Base-by-base conservation (phyloP, 1,139 yeast species). In the Trichomonascaceae sp. region DNA sequence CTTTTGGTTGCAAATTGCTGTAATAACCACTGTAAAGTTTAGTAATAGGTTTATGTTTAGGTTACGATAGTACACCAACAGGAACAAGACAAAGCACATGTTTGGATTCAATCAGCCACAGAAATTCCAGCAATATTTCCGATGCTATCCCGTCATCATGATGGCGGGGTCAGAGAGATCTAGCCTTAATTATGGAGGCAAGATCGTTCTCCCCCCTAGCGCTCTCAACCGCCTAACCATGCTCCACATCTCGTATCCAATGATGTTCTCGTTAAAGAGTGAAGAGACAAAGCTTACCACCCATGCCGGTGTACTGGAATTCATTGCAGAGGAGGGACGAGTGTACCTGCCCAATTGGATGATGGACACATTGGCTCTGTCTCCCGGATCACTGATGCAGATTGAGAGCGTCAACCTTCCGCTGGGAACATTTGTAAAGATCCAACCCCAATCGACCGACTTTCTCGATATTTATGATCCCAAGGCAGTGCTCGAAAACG, bases 261-360 rank as follows among this genome's bases (percentile, higher is more conserved):
- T 92, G 98, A 64, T 89, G 34, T 92, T 92, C 51, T 81, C 78
- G 53, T 61, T 89, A 35, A 64, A 67, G 30, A 79, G 81, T 41
- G 92, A 78, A 49, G 76, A 72, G 31, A 67, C 71, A 14, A 63
- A 60, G 14, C 46, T 59, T 26, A 62, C 56, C 8, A 81, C 96
- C 0, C 95, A 85, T 54, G 81, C 89, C 32, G 99, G 99, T 48
- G 98, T 92, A 13, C 62, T 92, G 44, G 98, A 92, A 59, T 92
- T 92, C 54, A 80, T 81, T 22, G 96, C 98, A 0, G 98, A 89
- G 53, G 98, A 92, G 61, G 99, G 99, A 14, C 67, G 98, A 40
- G 92, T 75, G 3, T 92, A 92, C 53, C 53, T 89, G 30, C 99
- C 99, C 0, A 87, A 82, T 48, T 92, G 99, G 99, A 87, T 89